These are phyloP conservation scores for Pyricularia pennisetigena DNA, from an alignment of 2,329 filamentous ascomycete genomes.

Conservation along the genomic window DNA sequence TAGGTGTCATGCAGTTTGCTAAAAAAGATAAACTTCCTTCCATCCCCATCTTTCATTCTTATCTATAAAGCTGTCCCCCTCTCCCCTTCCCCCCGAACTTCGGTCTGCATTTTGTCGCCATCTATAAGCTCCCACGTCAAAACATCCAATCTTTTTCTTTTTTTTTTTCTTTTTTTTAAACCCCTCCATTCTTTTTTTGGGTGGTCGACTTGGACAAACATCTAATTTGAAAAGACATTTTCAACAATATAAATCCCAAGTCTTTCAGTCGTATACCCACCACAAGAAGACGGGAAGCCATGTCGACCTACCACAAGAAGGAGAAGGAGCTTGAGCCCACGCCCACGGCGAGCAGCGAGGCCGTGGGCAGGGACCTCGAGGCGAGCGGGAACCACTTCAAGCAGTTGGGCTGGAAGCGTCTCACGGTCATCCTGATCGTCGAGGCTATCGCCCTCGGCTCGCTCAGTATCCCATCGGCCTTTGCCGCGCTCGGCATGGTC, in stretches of 20 bases:
- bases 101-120: neutral
- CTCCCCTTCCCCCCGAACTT: neutral
- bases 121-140: neutral
- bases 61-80: neutral
- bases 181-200: neutral
- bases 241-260: neutral
- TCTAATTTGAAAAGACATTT: neutral
- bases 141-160: neutral
- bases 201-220: neutral
- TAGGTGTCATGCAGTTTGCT: neutral
- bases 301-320: neutral
- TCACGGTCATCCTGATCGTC: conserved; percentile 45
- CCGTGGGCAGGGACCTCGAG: conserved; percentile 14
- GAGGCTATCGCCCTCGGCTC: conserved; percentile 46
- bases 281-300: neutral
- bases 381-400: conserved; percentile 34
- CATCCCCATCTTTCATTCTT: neutral
- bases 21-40: neutral
- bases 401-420: conserved; percentile 45
- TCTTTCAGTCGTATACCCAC: no score
- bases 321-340: neutral
- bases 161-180: neutral
- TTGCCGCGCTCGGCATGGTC: conserved; percentile 43
- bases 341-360: neutral
- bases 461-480: conserved; percentile 39